A percentile compares a stretch with the other conserved stretches of the same genome.
Conservation (phyloP, 208 protist species). For the Leishmania amazonensis region DNA sequence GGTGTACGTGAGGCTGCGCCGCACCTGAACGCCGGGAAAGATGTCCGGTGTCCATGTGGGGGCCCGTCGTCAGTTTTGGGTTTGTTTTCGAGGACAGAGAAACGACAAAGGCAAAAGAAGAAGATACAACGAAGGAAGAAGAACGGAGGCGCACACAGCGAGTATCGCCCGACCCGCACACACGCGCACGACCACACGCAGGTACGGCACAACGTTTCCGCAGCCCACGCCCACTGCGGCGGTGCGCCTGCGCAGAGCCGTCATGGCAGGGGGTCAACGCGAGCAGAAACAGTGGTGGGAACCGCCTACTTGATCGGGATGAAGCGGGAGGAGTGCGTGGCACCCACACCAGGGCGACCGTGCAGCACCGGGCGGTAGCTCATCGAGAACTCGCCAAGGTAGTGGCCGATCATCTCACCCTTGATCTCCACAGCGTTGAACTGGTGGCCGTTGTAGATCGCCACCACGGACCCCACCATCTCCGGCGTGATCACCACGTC, state of each 20-base stretch:
- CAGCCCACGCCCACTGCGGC: too few species aligned
- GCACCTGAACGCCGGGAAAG: too few species aligned
- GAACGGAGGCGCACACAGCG: background rate
- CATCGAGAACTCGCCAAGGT: constrained; percentile 99
- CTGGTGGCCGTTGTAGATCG: constrained; percentile 99
- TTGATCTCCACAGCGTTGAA: constrained; percentile 99
- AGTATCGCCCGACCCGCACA: background rate
- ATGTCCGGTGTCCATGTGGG: too few species aligned
- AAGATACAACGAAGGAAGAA: background rate
- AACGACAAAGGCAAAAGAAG: background rate
- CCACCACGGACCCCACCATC: constrained; percentile 99
- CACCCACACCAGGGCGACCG: constrained; percentile 99
- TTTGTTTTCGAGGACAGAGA: background rate
- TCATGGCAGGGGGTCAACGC: too few species aligned
- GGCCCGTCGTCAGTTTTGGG: too few species aligned
- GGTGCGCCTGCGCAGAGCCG: too few species aligned
- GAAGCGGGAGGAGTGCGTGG: constrained; percentile 95
- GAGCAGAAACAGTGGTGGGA: too few species aligned
- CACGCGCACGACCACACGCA: background rate
- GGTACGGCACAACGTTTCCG: too few species aligned
- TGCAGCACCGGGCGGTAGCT: constrained; percentile 99
- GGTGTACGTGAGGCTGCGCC: background rate
- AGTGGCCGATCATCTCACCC: constrained; percentile 99
- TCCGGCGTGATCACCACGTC: constrained; percentile 99
- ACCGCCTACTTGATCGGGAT: constrained; percentile 70